Conservation (phyloP, 2,329 filamentous ascomycete species). For the Scedosporium aurantiacum region DNA sequence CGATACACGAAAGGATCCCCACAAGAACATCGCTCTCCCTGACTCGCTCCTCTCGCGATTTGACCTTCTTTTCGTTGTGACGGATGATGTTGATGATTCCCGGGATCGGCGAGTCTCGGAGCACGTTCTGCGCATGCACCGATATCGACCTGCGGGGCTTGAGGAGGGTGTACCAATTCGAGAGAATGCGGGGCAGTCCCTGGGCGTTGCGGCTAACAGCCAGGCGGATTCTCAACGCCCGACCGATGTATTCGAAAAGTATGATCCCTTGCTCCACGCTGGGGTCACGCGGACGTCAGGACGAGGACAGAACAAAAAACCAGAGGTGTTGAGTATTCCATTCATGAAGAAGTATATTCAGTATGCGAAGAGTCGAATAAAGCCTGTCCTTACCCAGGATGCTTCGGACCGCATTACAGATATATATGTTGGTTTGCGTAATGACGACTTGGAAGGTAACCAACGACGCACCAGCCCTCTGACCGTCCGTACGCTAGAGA, state of each 20-base stretch:
- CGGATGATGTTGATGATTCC: constrained; percentile 93
- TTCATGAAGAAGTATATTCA: constrained; percentile 99
- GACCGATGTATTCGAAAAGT: constrained; percentile 92
- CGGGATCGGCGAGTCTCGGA: constrained; percentile 87
- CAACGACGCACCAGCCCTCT: constrained; percentile 88
- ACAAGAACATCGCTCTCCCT: constrained; percentile 95
- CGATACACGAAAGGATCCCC: constrained; percentile 94
- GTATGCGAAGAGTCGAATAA: constrained; percentile 86
- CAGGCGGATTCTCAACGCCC: constrained; percentile 61
- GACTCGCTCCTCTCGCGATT: constrained; percentile 97
- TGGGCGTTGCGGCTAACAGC: constrained; percentile 78
- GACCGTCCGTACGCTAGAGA: constrained; percentile 94
- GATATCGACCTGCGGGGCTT: constrained; percentile 81
- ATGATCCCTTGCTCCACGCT: constrained; percentile 88
- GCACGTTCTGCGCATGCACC: constrained; percentile 93
- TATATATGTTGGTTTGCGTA: constrained; percentile 83
- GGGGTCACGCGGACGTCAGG: constrained; percentile 71
- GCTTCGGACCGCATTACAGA: constrained; percentile 86
- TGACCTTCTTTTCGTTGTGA: constrained; percentile 93
- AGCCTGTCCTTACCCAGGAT: constrained; percentile 80
- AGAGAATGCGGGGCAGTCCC: constrained; percentile 71
- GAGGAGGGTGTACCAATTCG: constrained; percentile 93
- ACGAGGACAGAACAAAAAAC: constrained; percentile 61
- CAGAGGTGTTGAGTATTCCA: constrained; percentile 85
- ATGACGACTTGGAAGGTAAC: constrained; percentile 91